Base-by-base conservation (phyloP, 441 rosid species). In the Populus hybrid region DNA sequence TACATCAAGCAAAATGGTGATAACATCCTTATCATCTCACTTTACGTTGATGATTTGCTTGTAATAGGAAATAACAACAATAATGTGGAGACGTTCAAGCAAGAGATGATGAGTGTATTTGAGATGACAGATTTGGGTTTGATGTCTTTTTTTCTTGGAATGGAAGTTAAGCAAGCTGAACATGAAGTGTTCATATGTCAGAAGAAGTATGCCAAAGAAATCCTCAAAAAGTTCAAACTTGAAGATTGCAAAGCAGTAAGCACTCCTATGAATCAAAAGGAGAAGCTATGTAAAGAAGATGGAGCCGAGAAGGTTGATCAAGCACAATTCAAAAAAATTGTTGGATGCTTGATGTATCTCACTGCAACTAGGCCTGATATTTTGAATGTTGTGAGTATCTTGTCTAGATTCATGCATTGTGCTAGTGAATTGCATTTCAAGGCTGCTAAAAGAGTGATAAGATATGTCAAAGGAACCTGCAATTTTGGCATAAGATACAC, bases 271-370 rank as follows among this genome's bases (percentile, higher is more conserved):
- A 65, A 65, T 0, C n/a, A 26, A 28, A 65, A 65, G 9, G 35
- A 65, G 20, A 65, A 65, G 9, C 1, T 65, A 7, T 26, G 20
- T 5, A 53, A 53, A 0, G 61, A 53, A 53, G 61, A 18, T 18
- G 61, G 21, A 53, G n/a, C 9, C 1, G 0, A 53, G 2, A 56
- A 56, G 21, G 1, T 20, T 18, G 63, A 66, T 12, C 35, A 24
- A 0, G 0, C 23, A 56, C 0, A 53, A 4, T 16, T 56, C 9
- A 56, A 0, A 4, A 56, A 56, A 0, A 1, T 12, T 0, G 1
- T 20, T 56, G 63, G 63, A 0, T 56, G 21, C 0, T 56, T 2
- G 2, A 56, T 56, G 23, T 56, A 20, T 2, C 63, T 20, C 23
- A 56, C 23, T 0, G 0, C 3, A 66, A 66, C 36, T 4, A 1